Evolutionary conservation across 2,329 filamentous ascomycete genomes (phyloP), one percentile per base, ranked within the genome.

Genomic region (Penicillium sclerotiorum): DNA sequence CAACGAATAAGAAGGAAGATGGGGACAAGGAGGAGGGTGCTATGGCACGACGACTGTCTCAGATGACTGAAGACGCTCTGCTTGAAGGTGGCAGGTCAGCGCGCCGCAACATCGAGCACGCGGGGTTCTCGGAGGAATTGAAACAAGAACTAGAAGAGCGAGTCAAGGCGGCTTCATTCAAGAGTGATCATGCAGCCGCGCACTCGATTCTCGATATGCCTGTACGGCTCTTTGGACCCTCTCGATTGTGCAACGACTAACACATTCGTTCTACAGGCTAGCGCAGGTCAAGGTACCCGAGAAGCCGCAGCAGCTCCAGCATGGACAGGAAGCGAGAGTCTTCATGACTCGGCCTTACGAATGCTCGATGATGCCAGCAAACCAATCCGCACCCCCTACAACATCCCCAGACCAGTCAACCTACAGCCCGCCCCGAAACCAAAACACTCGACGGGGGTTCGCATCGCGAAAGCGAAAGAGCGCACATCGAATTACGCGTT

Each of bases 241-340:
- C 23, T 30, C 18, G 45, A 9, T 33, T 36, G n/a, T 4, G 20
- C 22, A 17, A 23, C 28, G 41, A 35, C 35, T 37, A 35, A 37
- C 28, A 6, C 8, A 32, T 38, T 27, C 20, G 37, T 30, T 30
- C 25, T 46, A 30, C 47, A 76, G 74, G 66, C 79, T 4, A 80
- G 81, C n/a, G 85, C 88, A 11, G 86, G 87, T 13, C 78, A 80
- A 58, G 87, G 86, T 11, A 88, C 87, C 2, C 80, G 84, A 52
- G 82, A 87, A 42, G 81, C 85, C 28, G 90, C 90, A 1, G 77
- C 80, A 0, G 83, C 85, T 6, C 73, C 80, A 49, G 80, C 87
- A 1, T 99, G 94, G 94, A 84, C 81, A 0, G 94, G 93, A 2
- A 77, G 81, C 11, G 94, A 97, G 71, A 77, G 76, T 5, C 73